Conservation (phyloP, 768 basidiomycete genomes). For the Cystobasidium tubakii region DNA sequence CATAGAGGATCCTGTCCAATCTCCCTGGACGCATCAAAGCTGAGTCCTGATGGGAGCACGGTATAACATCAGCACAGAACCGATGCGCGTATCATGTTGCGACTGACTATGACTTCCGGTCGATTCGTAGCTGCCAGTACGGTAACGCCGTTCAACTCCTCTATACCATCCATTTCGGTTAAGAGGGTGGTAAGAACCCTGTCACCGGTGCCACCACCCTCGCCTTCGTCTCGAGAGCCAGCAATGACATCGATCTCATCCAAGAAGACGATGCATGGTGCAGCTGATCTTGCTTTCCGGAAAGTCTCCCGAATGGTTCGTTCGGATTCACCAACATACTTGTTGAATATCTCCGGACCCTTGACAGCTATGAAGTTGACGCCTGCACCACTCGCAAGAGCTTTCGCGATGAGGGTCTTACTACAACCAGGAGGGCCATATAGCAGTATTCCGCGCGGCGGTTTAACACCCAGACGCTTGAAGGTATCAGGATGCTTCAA, state of each 20-base stretch:
- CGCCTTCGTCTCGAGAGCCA: constrained; percentile 62
- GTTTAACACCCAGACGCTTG: constrained; percentile 72
- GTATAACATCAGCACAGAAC: neutral
- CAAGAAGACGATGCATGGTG: constrained; percentile 97
- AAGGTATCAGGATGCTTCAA: constrained; percentile 79
- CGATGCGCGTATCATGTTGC: neutral
- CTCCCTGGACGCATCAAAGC: constrained; percentile 92
- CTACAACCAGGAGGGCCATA: constrained; percentile 98
- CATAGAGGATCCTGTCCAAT: constrained; percentile 85
- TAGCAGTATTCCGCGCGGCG: constrained; percentile 81
- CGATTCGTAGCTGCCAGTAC: constrained; percentile 93
- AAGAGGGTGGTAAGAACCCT: constrained; percentile 87
- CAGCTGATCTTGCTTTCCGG: constrained; percentile 83
- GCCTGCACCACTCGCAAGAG: constrained; percentile 85
- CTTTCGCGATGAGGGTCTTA: constrained; percentile 86
- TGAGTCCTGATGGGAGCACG: constrained; percentile 61
- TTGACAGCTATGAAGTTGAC: constrained; percentile 96
- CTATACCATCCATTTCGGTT: constrained; percentile 98
- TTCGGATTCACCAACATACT: constrained; percentile 96
- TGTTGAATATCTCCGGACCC: constrained; percentile 92
- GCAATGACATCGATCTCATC: constrained; percentile 96
- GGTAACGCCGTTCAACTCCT: constrained; percentile 89
- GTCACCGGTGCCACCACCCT: constrained; percentile 60
- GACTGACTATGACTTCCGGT: constrained; percentile 78
- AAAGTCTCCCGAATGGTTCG: constrained; percentile 91